Base-by-base conservation (phyloP, 768 basidiomycete species). In the Lactarius pseudohatsudake region DNA sequence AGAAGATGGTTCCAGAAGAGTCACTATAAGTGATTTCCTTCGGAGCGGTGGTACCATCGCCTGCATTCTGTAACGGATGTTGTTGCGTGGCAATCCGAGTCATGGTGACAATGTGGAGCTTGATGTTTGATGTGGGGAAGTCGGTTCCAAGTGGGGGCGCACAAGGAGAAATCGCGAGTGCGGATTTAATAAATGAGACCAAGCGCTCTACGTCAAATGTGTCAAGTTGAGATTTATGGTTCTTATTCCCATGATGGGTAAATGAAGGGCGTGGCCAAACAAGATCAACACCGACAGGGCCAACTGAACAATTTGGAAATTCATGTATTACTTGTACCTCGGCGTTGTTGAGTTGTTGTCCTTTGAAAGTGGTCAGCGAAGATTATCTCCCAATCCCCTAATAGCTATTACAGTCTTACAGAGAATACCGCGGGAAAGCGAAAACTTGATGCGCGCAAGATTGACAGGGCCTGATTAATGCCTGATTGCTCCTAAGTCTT, bases 1-100 rank as follows among this genome's bases (percentile, higher is more conserved):
- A 41, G 54, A 62, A 56, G 20, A 62, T 62, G 28, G 28, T 4
- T 13, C 54, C 54, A 8, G 61, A 55, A 43, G 54, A 22, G 30
- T 55, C 54, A 9, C 61, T 34, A 18, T 62, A 32, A 16, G 34
- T 61, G 1, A 22, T 20, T 22, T 47, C 10, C 8, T 47, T 20
- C 1, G 45, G 45, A 7, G 41, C 5, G 16, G 41, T 22, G n/a
- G 45, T 10, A 11, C 3, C 9, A 22, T 47, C n/a, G n/a, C n/a
- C n/a, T 22, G n/a, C 10, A 4, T n/a, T 47, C 45, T 47, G n/a
- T 22, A n/a, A 7, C 9, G n/a, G 45, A 9, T n/a, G 45, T n/a
- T 47, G 45, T 22, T 47, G 45, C 45, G n/a, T 9, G 4, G 10
- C 20, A 34, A 34, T 34, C 34, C 34, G 34, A 34, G 34, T 34